Conservation (phyloP, 2,329 filamentous ascomycete species). For the Ascochyta fabae region DNA sequence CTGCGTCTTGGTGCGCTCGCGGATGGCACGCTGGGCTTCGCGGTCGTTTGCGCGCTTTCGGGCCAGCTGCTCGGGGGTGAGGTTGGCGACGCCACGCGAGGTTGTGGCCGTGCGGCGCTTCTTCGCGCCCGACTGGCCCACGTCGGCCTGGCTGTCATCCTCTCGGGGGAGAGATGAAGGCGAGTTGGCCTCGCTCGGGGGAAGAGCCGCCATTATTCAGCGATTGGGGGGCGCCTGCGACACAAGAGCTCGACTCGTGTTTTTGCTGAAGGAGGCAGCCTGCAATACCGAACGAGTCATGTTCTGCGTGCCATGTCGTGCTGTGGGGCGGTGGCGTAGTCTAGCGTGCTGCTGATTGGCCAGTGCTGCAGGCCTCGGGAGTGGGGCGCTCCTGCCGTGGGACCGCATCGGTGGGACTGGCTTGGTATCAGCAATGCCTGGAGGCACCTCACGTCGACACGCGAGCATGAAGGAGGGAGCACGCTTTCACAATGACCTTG, state of each 20-base stretch:
- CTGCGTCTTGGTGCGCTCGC: conserved; percentile 80
- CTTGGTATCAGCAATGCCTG: too few relatives aligned
- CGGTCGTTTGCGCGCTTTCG: conserved; percentile 92
- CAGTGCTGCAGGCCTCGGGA: neutral
- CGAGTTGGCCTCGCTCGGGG: conserved; percentile 30
- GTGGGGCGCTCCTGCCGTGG: neutral
- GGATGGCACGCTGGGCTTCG: conserved; percentile 83
- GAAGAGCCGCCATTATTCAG: conserved; percentile 24
- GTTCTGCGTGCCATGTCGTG: neutral
- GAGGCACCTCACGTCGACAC: too few relatives aligned
- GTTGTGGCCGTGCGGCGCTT: conserved; percentile 49
- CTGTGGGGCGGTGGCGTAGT: too few relatives aligned
- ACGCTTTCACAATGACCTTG: too few relatives aligned
- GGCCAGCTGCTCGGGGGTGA: conserved; percentile 86
- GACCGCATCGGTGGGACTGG: too few relatives aligned
- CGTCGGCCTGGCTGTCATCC: conserved; percentile 25
- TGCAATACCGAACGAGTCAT: conserved; percentile 7
- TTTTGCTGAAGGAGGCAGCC: conserved; percentile 2
- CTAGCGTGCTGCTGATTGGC: neutral
- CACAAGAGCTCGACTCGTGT: conserved; percentile 8
- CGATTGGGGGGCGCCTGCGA: conserved; percentile 10
- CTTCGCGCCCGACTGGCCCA: conserved; percentile 28
- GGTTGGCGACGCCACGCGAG: conserved; percentile 79
- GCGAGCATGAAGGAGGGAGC: too few relatives aligned
- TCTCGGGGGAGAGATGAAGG: conserved; percentile 17